Evolutionary conservation across 495 filamentous ascomycete species (phyloP).

Genomic region (Aspergillus bridgeri): DNA sequence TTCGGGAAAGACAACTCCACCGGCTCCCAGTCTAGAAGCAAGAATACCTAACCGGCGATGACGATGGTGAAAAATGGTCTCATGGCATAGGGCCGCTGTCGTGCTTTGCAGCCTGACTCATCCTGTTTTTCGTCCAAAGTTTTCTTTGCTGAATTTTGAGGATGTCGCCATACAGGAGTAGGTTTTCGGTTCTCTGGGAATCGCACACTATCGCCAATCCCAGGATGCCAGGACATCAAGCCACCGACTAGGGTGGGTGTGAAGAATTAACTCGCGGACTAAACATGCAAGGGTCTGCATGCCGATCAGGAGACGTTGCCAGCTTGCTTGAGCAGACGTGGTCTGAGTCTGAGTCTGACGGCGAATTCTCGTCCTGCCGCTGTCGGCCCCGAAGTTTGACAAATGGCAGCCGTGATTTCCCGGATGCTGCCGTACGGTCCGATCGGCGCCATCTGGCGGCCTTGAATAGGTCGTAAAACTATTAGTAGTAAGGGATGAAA

Average conservation of each 20-base stretch:
- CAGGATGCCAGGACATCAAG: no score
- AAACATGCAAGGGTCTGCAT: conserved; percentile 2
- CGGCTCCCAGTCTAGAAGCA: conserved; percentile 17
- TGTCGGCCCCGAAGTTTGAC: not conserved
- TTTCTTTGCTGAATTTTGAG: not conserved
- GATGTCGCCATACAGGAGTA: no score
- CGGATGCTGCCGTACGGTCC: not conserved
- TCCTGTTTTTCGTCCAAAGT: not conserved
- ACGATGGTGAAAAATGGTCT: conserved; percentile 24
- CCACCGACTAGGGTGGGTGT: not conserved
- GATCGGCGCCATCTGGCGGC: not conserved
- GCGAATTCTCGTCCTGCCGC: not conserved
- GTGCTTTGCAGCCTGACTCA: not conserved
- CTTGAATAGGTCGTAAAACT: no score
- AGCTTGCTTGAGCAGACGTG: no score
- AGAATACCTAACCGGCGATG: conserved; percentile 13
- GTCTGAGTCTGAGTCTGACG: no score
- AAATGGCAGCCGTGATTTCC: not conserved
- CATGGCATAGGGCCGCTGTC: conserved; percentile 13
- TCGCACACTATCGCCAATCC: no score
- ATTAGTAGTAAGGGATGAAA: not conserved
- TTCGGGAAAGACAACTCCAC: conserved; percentile 16
- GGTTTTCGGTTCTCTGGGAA: no score
- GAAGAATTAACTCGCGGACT: not conserved
- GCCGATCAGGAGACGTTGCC: conserved; percentile 4